Evolutionary conservation across 805 yeast genomes (phyloP), one percentile per base, ranked within the genome.

Genomic region (Kodamaea hsintzibuensis): DNA sequence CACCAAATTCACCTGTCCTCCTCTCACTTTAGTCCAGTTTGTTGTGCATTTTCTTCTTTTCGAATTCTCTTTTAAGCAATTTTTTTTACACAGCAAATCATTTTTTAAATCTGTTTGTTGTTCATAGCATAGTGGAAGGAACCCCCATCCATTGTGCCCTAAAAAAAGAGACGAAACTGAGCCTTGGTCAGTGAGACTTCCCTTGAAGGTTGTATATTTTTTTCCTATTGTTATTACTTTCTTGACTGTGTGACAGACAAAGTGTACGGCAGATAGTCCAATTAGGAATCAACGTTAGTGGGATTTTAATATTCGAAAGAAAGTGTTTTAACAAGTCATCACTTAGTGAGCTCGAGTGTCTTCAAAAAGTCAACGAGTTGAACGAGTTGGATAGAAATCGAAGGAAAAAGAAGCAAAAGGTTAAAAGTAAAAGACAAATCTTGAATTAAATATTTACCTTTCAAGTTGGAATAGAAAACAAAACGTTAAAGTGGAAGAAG

Each of bases 61-160:
- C 19, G 17, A 22, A 14, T 40, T 40, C 13, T 40, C 44, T 40
- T 40, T 40, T 40, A 16, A 40, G 42, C 42, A 40, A 40, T 40
- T 40, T 40, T 40, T 40, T 40, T 40, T 39, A 14, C 17, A 30
- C 35, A 40, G 44, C 44, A 40, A 40, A 40, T 16, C 44, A 40
- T 17, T 40, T 40, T 40, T 16, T 14, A 40, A 40, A 16, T 30
- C 35, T 19, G 44, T 40, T 40, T 40, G 44, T 40, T 40, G 44
- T 40, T 40, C 44, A 40, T 40, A 40, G 44, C 44, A 6, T 9
- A 40, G 25, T 40, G 44, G 44, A 40, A 19, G 44, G 19, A 40
- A 16, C 44, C 44, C 44, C 44, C 44, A 22, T 40, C 44, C 44
- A 40, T 40, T 40, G 44, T 40, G 44, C 44, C 13, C 35, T 25